Evolutionary conservation across 306 rosid species (phyloP).

Genomic region (cucumber (Cucumis sativus)): DNA sequence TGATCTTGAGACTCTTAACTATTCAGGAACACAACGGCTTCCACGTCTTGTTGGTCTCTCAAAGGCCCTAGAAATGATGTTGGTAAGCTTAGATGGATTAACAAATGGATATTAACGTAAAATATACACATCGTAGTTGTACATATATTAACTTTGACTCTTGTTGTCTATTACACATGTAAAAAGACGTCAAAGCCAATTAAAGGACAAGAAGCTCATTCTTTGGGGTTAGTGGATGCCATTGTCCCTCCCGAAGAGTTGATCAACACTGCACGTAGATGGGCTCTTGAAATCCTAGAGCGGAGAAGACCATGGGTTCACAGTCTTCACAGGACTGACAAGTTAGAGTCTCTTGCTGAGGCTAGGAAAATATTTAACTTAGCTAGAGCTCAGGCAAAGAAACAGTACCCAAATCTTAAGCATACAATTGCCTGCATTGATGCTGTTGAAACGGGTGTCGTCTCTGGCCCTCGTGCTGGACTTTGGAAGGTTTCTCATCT

Average conservation of each 20-base stretch:
- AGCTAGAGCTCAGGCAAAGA: constrained; percentile 59
- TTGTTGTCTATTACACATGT: too few relatives aligned
- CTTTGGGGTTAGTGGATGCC: constrained; percentile 82
- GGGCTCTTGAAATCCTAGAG: constrained; percentile 73
- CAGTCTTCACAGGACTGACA: constrained; percentile 76
- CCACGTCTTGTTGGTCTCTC: constrained; percentile 95
- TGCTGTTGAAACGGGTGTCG: constrained; percentile 74
- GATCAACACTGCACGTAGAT: constrained; percentile 59
- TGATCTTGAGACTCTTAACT: constrained; percentile 21
- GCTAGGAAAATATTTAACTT: constrained; percentile 79
- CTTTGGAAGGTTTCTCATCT: constrained; percentile 66
- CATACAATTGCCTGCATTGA: constrained; percentile 92
- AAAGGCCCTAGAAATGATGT: constrained; percentile 88
- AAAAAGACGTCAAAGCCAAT: constrained; percentile 69
- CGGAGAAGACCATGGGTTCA: constrained; percentile 68
- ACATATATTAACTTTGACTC: background rate
- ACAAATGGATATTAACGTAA: background rate
- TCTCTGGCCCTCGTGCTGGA: constrained; percentile 73
- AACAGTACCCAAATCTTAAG: constrained; percentile 75
- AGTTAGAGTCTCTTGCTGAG: constrained; percentile 81
- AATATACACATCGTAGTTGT: background rate
- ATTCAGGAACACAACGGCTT: constrained; percentile 86
- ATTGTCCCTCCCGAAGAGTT: constrained; percentile 54
- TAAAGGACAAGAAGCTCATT: constrained; percentile 71
- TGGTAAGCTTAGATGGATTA: constrained; percentile 32